These are phyloP conservation scores for Ustilago bromivora DNA, from an alignment of 1,284 basidiomycete genomes.

Conservation along the genomic window DNA sequence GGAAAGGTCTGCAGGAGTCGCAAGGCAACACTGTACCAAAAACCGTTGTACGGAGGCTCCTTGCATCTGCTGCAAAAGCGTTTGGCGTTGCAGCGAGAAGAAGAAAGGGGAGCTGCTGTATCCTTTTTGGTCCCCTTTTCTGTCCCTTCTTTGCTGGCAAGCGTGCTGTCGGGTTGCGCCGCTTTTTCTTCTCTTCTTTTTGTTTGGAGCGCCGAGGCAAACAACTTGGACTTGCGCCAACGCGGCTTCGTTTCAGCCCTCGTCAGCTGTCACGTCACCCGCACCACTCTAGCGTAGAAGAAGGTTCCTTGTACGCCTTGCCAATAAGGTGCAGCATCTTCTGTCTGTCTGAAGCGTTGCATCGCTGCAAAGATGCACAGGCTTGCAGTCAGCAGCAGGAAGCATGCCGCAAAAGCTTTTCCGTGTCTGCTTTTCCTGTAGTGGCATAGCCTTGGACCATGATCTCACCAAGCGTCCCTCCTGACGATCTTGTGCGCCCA, in stretches of 20 bases:
- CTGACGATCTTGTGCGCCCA: background rate
- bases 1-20: background rate
- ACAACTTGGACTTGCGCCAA: background rate
- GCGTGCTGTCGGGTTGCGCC: background rate
- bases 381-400: background rate
- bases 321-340: background rate
- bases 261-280: constrained; percentile 9
- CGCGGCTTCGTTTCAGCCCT: constrained; percentile 1
- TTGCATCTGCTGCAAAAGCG: background rate
- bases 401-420: background rate
- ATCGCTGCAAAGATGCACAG: background rate
- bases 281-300: background rate
- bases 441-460: background rate
- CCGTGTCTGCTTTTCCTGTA: background rate
- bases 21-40: background rate
- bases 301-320: background rate
- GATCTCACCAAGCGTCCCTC: background rate
- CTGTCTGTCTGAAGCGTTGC: background rate
- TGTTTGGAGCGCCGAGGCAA: constrained; percentile 13
- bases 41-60: background rate
- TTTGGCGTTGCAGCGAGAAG: background rate
- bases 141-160: background rate
- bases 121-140: background rate
- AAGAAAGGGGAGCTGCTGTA: constrained; percentile 7
- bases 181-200: constrained; percentile 6